Conservation (phyloP, 805 yeast species). For the Metschnikowia drakensbergensis region DNA sequence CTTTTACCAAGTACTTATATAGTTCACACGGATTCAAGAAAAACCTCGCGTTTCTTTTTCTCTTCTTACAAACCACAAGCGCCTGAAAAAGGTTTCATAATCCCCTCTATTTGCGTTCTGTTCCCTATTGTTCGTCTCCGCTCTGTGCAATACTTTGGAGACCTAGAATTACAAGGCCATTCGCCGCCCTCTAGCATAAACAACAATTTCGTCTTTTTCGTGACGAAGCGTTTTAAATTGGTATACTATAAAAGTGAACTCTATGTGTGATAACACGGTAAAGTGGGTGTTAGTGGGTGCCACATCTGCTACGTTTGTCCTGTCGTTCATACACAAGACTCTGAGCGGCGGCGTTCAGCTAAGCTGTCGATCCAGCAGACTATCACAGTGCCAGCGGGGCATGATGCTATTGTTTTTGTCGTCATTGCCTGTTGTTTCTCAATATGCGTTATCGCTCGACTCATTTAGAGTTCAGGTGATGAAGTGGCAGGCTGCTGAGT, state of each 20-base stretch:
- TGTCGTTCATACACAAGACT: neutral
- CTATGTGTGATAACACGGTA: neutral
- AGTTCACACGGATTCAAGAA: neutral
- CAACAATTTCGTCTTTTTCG: neutral
- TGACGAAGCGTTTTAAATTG: neutral
- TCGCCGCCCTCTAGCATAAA: neutral
- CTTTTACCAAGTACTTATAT: neutral
- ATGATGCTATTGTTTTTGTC: neutral
- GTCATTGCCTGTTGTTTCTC: neutral
- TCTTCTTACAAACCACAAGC: too few species aligned
- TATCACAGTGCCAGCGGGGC: neutral
- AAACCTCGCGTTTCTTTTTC: too few species aligned
- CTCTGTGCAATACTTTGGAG: neutral
- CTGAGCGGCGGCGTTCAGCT: neutral
- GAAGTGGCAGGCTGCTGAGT: constrained; percentile 1
- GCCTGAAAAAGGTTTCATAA: too few species aligned
- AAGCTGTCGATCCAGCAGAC: neutral
- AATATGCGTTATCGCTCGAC: neutral
- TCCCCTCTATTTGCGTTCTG: neutral
- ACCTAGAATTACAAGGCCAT: neutral
- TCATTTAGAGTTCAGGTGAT: neutral
- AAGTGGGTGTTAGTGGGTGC: constrained; percentile 1
- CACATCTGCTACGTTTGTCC: neutral
- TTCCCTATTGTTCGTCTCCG: neutral
- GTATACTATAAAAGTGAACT: neutral